Base-by-base conservation (phyloP, 108 stramenopile species). In the Cylindrotheca fusiformis region DNA sequence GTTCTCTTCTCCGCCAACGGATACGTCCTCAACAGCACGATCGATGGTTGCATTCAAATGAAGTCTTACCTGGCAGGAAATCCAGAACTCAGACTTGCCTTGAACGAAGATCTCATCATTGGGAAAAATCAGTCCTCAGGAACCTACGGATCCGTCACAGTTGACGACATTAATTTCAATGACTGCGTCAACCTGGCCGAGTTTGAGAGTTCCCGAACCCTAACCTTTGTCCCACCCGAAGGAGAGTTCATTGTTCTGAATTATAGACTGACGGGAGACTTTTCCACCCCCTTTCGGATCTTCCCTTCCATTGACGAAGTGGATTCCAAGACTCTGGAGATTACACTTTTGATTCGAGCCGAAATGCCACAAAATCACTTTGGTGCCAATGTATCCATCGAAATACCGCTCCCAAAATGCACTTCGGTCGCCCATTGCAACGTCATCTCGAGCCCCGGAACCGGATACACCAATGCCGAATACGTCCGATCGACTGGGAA, bases 41-140 rank as follows among this genome's bases (percentile, higher is more conserved):
- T 99, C 63, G 99, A 99, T 59, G 99, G 99, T 27, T 96, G 96
- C 70, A 97, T 97, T 69, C 93, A 95, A 67, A 97, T 98, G 97
- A 95, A 96, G 71, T 83, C 81, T 44, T 98, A 88, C 59, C 58
- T 97, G 61, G 85, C 95, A 21, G 98, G 99, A 5, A 97, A 97
- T 73, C 99, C 99, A 33, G 96, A 98, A 76, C 84, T 99, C 41
- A 74, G 96, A 24, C 78, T 99, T 25, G 99, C 99, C 21, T 75
- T 99, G 52, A 99, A 99, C 74, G 96, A 97, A 75, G 98, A 99
- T 75, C 77, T 99, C 44, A 80, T 91, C n/a, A 77, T 99, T 67
- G 99, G 99, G 14, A 93, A 77, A 41, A 85, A 79, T 20, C 27
- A 51, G 10, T 45, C 73, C 17, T n/a, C n/a, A n/a, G 77, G 80